Percentiles rank a stretch among this genome's conserved stretches.
Evolutionary conservation across 352 stramenopile genomes (phyloP).

Genomic region (Pythium folliculosum): DNA sequence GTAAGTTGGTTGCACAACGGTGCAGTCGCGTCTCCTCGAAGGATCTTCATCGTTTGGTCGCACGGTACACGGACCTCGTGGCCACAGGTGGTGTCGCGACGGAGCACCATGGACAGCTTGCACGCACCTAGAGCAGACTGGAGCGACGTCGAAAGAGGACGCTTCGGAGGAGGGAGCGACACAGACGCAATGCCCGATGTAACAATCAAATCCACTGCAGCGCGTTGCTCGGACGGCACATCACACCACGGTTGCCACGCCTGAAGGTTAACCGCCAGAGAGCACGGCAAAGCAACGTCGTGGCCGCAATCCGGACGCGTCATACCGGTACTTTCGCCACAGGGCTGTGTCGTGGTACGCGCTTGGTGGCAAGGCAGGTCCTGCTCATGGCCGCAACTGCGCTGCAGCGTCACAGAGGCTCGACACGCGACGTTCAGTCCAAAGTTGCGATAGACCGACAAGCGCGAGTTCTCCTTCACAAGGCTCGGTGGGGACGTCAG

Average conservation of each 20-base stretch:
- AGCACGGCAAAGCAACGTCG: constrained; percentile 41
- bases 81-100: constrained; percentile 44
- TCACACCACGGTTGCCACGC: constrained; percentile 56
- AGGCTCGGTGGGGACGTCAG: constrained; percentile 9
- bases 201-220: constrained; percentile 34
- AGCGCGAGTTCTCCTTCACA: constrained; percentile 24
- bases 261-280: constrained; percentile 29
- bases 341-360: constrained; percentile 34
- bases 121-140: constrained; percentile 40
- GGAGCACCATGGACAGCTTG: constrained; percentile 38
- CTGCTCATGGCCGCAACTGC: constrained; percentile 44
- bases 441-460: constrained; percentile 36
- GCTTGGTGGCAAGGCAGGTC: constrained; percentile 56
- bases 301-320: constrained; percentile 52
- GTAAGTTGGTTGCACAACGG: constrained; percentile 19
- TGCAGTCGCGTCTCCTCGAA: constrained; percentile 22
- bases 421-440: constrained; percentile 49
- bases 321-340: constrained; percentile 33
- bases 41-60: constrained; percentile 44
- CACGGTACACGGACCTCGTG: constrained; percentile 64
- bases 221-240: constrained; percentile 14
- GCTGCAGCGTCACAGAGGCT: constrained; percentile 36
- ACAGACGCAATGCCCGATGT: constrained; percentile 45
- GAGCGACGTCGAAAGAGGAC: constrained; percentile 21
- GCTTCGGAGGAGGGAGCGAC: constrained; percentile 29